Evolutionary conservation across 352 stramenopile genomes (phyloP).

Genomic region (Globisporangium megalacanthum): DNA sequence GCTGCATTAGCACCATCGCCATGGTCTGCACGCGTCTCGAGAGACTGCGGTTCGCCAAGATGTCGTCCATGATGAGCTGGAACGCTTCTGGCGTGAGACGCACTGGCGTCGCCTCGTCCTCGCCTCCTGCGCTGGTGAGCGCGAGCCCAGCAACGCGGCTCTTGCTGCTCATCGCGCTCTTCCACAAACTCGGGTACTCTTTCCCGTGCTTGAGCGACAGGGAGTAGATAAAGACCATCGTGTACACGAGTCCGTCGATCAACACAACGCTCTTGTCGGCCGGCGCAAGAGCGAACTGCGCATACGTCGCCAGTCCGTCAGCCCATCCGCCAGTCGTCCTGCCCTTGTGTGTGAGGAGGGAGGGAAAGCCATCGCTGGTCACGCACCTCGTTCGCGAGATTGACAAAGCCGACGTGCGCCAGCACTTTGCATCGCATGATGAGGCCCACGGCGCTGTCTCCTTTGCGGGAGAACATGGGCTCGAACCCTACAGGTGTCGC

Average conservation of each 20-base stretch:
- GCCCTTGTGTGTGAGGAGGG: too few species aligned
- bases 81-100: conserved; percentile 30
- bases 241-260: conserved; percentile 58
- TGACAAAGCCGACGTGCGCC: conserved; percentile 36
- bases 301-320: conserved; percentile 1
- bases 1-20: conserved; percentile 54
- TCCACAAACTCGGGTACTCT: conserved; percentile 43
- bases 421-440: conserved; percentile 35
- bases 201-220: conserved; percentile 42
- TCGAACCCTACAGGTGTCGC: conserved; percentile 21
- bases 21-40: conserved; percentile 54
- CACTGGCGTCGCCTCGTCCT: neutral
- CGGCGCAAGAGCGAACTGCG: conserved; percentile 29
- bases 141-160: neutral
- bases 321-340: neutral
- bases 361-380: neutral
- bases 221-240: conserved; percentile 31
- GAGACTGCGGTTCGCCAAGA: conserved; percentile 45
- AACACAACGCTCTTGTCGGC: conserved; percentile 32
- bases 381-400: conserved; percentile 46
- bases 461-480: conserved; percentile 48
- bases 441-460: conserved; percentile 25
- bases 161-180: conserved; percentile 24
- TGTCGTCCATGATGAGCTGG: conserved; percentile 30
- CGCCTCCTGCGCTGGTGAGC: neutral